A percentile compares a stretch with the other conserved stretches of the same genome.
phyloP scores from a whole-genome alignment of 495 filamentous ascomycete genomes.

The Penicillium cinerascens region DNA sequence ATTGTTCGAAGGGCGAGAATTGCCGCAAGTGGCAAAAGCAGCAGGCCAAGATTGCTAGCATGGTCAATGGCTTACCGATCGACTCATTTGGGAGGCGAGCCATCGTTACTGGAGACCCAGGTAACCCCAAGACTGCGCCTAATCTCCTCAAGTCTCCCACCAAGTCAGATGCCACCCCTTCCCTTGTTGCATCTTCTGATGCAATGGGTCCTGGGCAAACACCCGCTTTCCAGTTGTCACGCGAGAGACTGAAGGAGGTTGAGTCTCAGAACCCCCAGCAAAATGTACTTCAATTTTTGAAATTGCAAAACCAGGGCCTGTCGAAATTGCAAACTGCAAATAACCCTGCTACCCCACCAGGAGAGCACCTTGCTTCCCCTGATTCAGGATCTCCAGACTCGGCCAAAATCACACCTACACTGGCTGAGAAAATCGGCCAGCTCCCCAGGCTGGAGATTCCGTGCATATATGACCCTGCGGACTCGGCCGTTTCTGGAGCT shows the following conservation, averaged over 20 bases:
- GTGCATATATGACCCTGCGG: neutral
- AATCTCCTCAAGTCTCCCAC: constrained; percentile 28
- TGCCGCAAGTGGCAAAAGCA: constrained; percentile 78
- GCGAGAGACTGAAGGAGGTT: constrained; percentile 64
- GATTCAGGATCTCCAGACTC: too few relatives aligned
- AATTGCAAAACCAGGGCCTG: constrained; percentile 63
- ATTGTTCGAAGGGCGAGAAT: constrained; percentile 84
- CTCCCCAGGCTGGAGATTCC: constrained; percentile 42
- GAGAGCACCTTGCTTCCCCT: constrained; percentile 48
- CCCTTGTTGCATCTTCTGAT: constrained; percentile 87
- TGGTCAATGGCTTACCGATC: constrained; percentile 17
- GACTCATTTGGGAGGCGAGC: constrained; percentile 6
- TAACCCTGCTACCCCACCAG: constrained; percentile 41
- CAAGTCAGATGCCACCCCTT: constrained; percentile 51
- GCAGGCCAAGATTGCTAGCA: constrained; percentile 43
- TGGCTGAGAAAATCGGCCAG: constrained; percentile 42
- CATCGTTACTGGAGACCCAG: constrained; percentile 66
- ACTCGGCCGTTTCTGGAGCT: neutral
- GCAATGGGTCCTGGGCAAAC: constrained; percentile 59
- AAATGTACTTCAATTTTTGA: constrained; percentile 83
- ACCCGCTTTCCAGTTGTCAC: constrained; percentile 65
- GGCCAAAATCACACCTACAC: too few relatives aligned
- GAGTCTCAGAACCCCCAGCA: constrained; percentile 78
- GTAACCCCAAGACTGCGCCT: constrained; percentile 61
- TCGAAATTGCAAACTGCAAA: too few relatives aligned